Base-by-base conservation (phyloP, 2,329 filamentous ascomycete species). In the Penicillium sp. region DNA sequence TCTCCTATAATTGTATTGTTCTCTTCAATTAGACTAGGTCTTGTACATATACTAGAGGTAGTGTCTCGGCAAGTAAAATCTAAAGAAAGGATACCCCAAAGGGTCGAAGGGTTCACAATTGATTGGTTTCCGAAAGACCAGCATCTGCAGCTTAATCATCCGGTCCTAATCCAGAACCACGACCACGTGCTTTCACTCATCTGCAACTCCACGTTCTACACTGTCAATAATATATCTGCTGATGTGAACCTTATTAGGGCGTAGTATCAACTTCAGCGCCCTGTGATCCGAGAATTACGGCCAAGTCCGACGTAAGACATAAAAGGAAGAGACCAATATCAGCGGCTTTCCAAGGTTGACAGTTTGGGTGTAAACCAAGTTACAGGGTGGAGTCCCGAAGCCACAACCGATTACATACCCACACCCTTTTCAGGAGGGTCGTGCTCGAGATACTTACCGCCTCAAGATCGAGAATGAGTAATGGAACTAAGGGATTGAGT, bases 331-430 rank as follows among this genome's bases (percentile, higher is more conserved):
- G 10, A 2, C 35, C 31, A 28, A 22, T 19, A 41, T 25, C 26
- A 46, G 11, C 7, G 28, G 17, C 33, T 52, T 43, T n/a, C n/a
- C n/a, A n/a, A n/a, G n/a, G n/a, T n/a, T 36, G 6, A 41, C 25
- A 49, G 54, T 55, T 59, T 59, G 57, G 57, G 59, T 50, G 38
- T 37, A 36, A 31, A 28, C 50, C 36, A 42, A 56, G 43, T 55
- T 58, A 26, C 57, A 53, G 44, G 53, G 47, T 55, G 53, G 55
- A 59, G 49, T 50, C 31, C 58, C 58, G 58, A 61, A 63, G 55
- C 60, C 60, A 64, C 61, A 60, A 42, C 61, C 63, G 58, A 46
- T 22, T 50, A 26, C 12, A 19, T 47, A 52, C 44, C 47, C 52
- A 50, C 52, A 50, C 54, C 49, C 38, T 28, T 16, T n/a, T 31